A percentile compares a stretch with the other conserved stretches of the same genome.
These are phyloP conservation scores for Suhomyces guaymorum DNA, from an alignment of 1,139 yeast species.

Conservation along the genomic window DNA sequence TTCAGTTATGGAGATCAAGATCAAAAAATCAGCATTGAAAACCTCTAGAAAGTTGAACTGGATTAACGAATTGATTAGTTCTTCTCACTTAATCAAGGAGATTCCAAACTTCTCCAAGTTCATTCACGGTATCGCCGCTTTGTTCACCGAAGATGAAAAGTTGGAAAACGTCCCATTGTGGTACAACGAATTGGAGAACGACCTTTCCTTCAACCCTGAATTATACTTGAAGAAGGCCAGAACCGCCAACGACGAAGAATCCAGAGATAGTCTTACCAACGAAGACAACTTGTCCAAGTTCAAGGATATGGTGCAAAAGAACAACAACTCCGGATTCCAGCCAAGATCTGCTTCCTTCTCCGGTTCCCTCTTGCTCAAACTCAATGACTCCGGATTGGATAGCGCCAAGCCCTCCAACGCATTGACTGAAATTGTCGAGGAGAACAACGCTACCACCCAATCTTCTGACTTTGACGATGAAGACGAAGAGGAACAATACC, in stretches of 20 bases:
- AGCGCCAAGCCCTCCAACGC: conserved; percentile 6
- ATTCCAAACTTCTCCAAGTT: conserved; percentile 90
- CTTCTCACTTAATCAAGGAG: conserved; percentile 77
- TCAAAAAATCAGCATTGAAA: conserved; percentile 53
- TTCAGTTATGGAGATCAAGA: conserved; percentile 86
- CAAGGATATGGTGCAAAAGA: conserved; percentile 43
- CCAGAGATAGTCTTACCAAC: conserved; percentile 58
- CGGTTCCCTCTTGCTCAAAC: conserved; percentile 33
- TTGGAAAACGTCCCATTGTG: conserved; percentile 90
- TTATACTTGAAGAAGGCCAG: conserved; percentile 31
- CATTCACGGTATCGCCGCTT: conserved; percentile 85
- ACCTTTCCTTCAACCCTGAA: conserved; percentile 21
- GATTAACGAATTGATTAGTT: conserved; percentile 83
- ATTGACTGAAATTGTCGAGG: conserved; percentile 9
- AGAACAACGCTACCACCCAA: conserved; percentile 21
- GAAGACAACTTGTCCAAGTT: conserved; percentile 50
- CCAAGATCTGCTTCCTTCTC: conserved; percentile 46
- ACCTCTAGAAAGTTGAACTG: conserved; percentile 56
- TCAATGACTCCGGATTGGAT: conserved; percentile 13
- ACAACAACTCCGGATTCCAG: conserved; percentile 31
- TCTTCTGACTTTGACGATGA: conserved; percentile 45
- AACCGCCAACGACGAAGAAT: conserved; percentile 73
- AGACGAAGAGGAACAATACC: conserved; percentile 45
- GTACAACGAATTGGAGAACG: conserved; percentile 83
- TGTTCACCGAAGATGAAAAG: conserved; percentile 87